A percentile compares a stretch with the other conserved stretches of the same genome.
Conservation (phyloP, 441 rosid species). For the Syzygium syzygioides region DNA sequence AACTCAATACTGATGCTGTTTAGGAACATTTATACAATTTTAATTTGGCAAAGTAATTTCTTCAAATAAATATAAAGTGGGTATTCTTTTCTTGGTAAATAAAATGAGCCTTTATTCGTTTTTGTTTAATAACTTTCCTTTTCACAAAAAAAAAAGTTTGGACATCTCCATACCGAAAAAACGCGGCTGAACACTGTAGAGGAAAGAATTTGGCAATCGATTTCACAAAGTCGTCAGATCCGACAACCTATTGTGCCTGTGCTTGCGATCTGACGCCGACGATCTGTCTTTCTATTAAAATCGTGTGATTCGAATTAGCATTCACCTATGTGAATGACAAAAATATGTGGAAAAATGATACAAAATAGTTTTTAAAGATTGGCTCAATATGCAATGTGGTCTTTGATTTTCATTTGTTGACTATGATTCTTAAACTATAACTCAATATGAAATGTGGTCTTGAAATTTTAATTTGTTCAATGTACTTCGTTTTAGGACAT, state of each 20-base stretch:
- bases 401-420: too few species aligned
- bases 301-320: neutral
- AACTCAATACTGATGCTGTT: neutral
- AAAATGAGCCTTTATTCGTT: too few species aligned
- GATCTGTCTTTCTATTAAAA: neutral
- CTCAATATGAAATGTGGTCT: too few species aligned
- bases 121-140: neutral
- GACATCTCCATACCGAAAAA: fast-evolving
- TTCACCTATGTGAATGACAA: too few species aligned
- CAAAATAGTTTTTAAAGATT: too few species aligned
- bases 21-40: neutral
- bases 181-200: neutral
- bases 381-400: too few species aligned
- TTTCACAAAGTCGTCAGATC: fast-evolving
- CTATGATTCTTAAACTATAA: too few species aligned
- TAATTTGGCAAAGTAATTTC: neutral
- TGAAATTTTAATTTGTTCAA: too few species aligned
- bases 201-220: neutral
- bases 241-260: neutral
- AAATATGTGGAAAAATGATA: too few species aligned
- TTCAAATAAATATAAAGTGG: neutral
- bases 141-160: neutral
- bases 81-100: neutral
- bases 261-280: neutral
- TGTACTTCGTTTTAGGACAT: too few species aligned